Evolutionary conservation across 2,329 filamentous ascomycete genomes (phyloP).

Genomic region (Calonectria henricotiae): DNA sequence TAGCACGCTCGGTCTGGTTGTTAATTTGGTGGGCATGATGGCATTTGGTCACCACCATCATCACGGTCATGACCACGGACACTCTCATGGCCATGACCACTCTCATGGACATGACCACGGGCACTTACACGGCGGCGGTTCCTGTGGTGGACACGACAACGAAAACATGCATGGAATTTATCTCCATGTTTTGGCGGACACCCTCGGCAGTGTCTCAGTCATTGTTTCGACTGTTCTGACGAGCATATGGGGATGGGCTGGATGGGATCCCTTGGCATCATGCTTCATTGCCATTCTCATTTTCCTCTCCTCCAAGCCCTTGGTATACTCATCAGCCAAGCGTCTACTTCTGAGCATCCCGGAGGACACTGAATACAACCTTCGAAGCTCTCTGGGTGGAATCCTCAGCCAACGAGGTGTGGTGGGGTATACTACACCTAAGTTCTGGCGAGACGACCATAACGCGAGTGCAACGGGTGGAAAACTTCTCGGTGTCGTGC

Average conservation of each 20-base stretch:
- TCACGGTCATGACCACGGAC: constrained; percentile 57
- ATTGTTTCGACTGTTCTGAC: constrained; percentile 93
- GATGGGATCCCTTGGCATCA: constrained; percentile 95
- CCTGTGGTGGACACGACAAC: constrained; percentile 75
- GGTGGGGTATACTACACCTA: constrained; percentile 86
- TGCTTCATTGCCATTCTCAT: constrained; percentile 95
- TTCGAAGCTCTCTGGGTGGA: constrained; percentile 89
- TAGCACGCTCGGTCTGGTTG: constrained; percentile 86
- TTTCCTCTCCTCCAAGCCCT: constrained; percentile 89
- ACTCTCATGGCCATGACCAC: constrained; percentile 44
- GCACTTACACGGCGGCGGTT: constrained; percentile 60
- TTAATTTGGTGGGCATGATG: constrained; percentile 93
- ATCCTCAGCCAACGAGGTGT: constrained; percentile 88
- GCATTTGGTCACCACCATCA: constrained; percentile 83
- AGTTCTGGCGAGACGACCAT: constrained; percentile 92
- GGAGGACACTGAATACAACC: constrained; percentile 87
- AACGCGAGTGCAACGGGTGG: constrained; percentile 62
- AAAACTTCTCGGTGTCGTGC: constrained; percentile 86
- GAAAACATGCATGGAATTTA: constrained; percentile 99
- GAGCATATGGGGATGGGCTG: constrained; percentile 89
- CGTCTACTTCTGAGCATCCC: constrained; percentile 89
- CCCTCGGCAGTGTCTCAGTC: constrained; percentile 93
- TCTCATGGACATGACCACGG: constrained; percentile 62
- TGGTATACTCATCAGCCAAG: constrained; percentile 88
- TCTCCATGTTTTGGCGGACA: constrained; percentile 94